Base-by-base conservation (phyloP, 1,284 basidiomycete species). In the Polyporus tsugae region DNA sequence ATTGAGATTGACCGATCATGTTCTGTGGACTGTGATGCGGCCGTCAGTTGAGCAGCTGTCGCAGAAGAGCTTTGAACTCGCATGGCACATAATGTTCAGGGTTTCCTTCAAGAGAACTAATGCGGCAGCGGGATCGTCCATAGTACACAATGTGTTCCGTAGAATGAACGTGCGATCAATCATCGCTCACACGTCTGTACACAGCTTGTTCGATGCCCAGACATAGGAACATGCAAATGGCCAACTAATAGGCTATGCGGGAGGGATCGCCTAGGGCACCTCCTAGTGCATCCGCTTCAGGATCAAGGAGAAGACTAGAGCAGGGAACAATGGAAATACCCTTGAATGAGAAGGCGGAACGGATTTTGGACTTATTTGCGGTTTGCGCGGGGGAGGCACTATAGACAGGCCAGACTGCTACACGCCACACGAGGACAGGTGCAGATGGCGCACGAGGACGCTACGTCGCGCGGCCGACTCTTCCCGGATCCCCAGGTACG, bases 1-100 rank as follows among this genome's bases (percentile, higher is more conserved):
- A 99, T 80, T 99, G 98, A 61, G 96, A 98, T 83, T 99, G 98
- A 11, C 96, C 98, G 80, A 99, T 99, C 92, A 99, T 97, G 82
- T 99, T 99, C 67, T 92, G 92, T 7, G 97, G 94, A 22, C 96
- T 98, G 70, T 38, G 33, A 52, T 15, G 41, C 39, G 60, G 68
- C 33, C 15, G 38, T 60, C 22, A 41, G 36, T 60, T 67, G 65
- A 67, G 71, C 46, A 25, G 4, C 38, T 52, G 17, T 62, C 33
- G 33, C 44, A 49, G 25, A 36, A 46, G 44, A 19, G 42, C 22
- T n/a, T n/a, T n/a, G 36, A 38, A 19, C 33, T 13, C 13, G n/a
- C 36, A 60, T 29, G 29, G 33, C 9, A 33, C 4, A 6, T 33
- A 7, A 7, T 17, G 55, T 6, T 38, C n/a, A 39, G 57, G 36